Conservation (phyloP, 2,329 filamentous ascomycete species). For the Helminthosporium solani region DNA sequence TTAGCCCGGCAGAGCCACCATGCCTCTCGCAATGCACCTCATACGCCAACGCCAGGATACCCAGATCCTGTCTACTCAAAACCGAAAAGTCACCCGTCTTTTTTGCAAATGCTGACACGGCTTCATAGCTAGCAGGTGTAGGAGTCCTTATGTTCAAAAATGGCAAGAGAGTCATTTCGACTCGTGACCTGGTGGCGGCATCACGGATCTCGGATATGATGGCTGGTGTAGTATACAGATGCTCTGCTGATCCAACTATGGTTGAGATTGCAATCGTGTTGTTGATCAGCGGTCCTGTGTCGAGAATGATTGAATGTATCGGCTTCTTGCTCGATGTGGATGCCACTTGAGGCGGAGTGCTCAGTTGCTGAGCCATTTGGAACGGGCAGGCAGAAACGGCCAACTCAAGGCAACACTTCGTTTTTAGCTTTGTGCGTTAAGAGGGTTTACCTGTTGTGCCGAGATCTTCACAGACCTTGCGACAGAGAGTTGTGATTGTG, state of each 20-base stretch:
- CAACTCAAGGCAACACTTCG: no score
- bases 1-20: constrained; percentile 82
- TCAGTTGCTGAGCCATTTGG: not conserved
- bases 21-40: constrained; percentile 92
- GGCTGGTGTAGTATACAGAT: constrained; percentile 68
- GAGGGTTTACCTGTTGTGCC: no score
- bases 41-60: constrained; percentile 86
- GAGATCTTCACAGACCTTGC: not conserved
- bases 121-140: constrained; percentile 71
- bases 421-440: no score
- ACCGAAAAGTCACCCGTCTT: constrained; percentile 88
- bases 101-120: constrained; percentile 81
- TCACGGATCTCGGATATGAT: constrained; percentile 88
- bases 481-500: not conserved
- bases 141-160: constrained; percentile 80
- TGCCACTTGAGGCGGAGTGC: constrained; percentile 19
- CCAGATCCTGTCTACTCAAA: constrained; percentile 83
- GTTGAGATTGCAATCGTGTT: constrained; percentile 85
- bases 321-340: constrained; percentile 55
- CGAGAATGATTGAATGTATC: constrained; percentile 81
- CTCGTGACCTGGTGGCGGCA: constrained; percentile 72
- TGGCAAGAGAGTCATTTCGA: constrained; percentile 81
- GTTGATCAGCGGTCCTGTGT: constrained; percentile 90
- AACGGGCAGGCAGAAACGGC: no score
- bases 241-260: constrained; percentile 72